phyloP scores from a whole-genome alignment of 2,329 filamentous ascomycete species.

The Aspergillus calidoustus region DNA sequence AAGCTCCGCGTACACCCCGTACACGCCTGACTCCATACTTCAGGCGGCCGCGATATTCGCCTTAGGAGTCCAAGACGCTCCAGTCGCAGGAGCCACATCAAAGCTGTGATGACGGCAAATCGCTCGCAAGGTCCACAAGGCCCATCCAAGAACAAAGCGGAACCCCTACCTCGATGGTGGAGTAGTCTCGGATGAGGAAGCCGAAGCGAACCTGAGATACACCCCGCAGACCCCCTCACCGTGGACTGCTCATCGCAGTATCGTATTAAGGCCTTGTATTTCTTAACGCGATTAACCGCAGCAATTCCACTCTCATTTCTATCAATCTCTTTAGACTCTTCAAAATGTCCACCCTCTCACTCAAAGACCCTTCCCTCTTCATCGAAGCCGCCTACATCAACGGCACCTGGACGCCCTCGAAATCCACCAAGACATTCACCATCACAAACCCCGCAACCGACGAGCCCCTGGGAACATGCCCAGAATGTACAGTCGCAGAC shows the following conservation, averaged over 20 bases:
- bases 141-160: not conserved
- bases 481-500: constrained; percentile 76
- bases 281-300: too few species aligned
- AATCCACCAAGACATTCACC: not conserved
- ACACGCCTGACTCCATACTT: too few species aligned
- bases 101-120: too few species aligned
- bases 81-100: too few species aligned
- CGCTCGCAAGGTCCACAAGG: too few species aligned
- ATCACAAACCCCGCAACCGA: constrained; percentile 71
- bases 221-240: not conserved
- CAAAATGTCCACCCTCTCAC: not conserved
- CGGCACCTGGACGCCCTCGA: not conserved
- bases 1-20: not conserved
- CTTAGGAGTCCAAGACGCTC: not conserved
- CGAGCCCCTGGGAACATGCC: constrained; percentile 74
- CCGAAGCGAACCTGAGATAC: not conserved
- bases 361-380: constrained; percentile 5
- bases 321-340: not conserved
- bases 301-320: too few species aligned
- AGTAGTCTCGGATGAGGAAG: not conserved
- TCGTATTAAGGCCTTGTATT: not conserved
- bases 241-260: not conserved
- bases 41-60: not conserved
- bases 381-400: not conserved
- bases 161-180: not conserved